These are phyloP conservation scores for Sparassis latifolia DNA, from an alignment of 1,284 basidiomycete genomes.

Conservation along the genomic window DNA sequence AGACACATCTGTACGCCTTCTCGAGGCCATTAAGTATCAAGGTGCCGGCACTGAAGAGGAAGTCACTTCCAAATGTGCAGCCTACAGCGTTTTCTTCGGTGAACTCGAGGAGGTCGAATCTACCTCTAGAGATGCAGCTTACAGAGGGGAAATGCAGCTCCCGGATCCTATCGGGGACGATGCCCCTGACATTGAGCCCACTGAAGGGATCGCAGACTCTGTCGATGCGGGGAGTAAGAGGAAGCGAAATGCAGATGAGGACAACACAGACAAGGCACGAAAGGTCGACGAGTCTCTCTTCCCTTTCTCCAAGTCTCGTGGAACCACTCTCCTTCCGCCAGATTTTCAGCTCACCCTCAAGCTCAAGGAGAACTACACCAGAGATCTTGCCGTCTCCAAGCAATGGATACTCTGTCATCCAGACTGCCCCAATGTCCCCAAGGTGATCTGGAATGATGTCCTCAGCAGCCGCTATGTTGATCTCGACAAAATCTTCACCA, in stretches of 20 bases:
- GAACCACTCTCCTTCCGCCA: background rate
- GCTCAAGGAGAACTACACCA: background rate
- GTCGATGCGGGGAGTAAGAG: background rate
- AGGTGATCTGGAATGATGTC: constrained; percentile 1
- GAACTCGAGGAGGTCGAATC: too few species aligned
- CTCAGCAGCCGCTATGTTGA: constrained; percentile 2
- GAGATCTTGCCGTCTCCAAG: background rate
- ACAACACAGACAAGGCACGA: background rate
- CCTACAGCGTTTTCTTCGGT: too few species aligned
- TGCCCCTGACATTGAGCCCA: background rate
- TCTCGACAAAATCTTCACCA: constrained; percentile 3
- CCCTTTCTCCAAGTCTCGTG: background rate
- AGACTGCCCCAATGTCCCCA: background rate
- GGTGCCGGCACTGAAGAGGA: too few species aligned
- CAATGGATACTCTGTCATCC: background rate
- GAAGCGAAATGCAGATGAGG: background rate
- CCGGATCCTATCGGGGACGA: too few species aligned
- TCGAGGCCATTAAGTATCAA: too few species aligned
- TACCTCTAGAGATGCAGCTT: too few species aligned
- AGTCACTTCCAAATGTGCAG: too few species aligned
- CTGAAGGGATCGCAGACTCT: background rate
- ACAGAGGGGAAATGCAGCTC: too few species aligned
- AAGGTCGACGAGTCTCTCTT: background rate
- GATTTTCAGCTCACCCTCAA: background rate
- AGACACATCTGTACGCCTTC: too few species aligned